These are phyloP conservation scores for Fusarium tjaetaba DNA, from an alignment of 2,329 filamentous ascomycete genomes.

Conservation along the genomic window DNA sequence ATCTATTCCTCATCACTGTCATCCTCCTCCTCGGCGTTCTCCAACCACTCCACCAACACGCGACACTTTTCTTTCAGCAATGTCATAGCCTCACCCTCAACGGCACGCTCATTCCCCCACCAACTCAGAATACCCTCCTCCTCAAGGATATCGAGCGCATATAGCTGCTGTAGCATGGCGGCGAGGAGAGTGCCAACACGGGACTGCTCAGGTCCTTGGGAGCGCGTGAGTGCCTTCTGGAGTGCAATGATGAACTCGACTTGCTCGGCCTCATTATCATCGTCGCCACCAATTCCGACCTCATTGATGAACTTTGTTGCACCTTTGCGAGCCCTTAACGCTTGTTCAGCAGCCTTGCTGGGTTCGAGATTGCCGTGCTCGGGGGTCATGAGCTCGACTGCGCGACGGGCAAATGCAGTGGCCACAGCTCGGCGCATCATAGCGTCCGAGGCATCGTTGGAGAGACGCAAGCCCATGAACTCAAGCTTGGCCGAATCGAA, in stretches of 20 bases:
- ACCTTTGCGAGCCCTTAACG: conserved; percentile 65
- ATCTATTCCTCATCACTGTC: conserved; percentile 57
- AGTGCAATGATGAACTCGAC: conserved; percentile 84
- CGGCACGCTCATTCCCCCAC: conserved; percentile 81
- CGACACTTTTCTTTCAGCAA: conserved; percentile 78
- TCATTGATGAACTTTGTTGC: conserved; percentile 67
- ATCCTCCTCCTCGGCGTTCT: conserved; percentile 79
- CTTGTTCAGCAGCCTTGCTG: conserved; percentile 70
- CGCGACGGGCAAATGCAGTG: conserved; percentile 83
- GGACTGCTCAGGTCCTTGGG: conserved; percentile 64
- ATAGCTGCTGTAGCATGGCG: conserved; percentile 84
- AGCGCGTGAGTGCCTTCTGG: conserved; percentile 79
- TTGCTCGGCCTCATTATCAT: conserved; percentile 74
- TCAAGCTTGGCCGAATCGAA: conserved; percentile 88
- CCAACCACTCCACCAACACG: conserved; percentile 85
- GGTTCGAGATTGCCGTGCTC: conserved; percentile 65
- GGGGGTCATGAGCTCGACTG: conserved; percentile 71
- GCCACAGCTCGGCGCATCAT: conserved; percentile 90
- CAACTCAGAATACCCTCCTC: conserved; percentile 89
- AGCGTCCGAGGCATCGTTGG: conserved; percentile 87
- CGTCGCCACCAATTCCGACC: conserved; percentile 67
- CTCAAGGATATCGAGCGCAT: conserved; percentile 84
- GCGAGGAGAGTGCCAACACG: conserved; percentile 73
- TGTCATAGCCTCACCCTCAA: conserved; percentile 73
- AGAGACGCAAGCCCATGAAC: conserved; percentile 91